Percentiles rank a stretch among this genome's conserved stretches.
These are phyloP conservation scores for Exophiala alcalophila DNA, from an alignment of 2,329 filamentous ascomycete species.

Conservation along the genomic window DNA sequence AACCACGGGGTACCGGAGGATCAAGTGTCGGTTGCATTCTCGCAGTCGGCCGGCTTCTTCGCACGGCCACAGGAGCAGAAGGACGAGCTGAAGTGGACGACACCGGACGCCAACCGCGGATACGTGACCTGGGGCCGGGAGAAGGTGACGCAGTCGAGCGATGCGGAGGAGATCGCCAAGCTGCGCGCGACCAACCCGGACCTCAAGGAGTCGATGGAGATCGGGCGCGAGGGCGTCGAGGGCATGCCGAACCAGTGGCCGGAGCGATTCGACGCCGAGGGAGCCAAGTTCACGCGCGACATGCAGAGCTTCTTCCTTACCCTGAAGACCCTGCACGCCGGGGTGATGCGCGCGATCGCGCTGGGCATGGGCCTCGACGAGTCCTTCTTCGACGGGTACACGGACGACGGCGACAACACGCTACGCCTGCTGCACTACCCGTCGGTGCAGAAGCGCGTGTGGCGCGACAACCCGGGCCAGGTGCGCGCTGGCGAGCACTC, in stretches of 20 bases:
- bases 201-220: conserved; percentile 60
- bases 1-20: conserved; percentile 68
- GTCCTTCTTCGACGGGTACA: conserved; percentile 72
- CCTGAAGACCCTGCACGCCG: conserved; percentile 70
- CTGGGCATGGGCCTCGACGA: conserved; percentile 72
- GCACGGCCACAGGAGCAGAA: conserved; percentile 61
- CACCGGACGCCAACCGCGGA: conserved; percentile 68
- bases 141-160: conserved; percentile 61
- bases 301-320: conserved; percentile 74
- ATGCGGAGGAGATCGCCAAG: conserved; percentile 57
- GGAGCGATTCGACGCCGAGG: conserved; percentile 46
- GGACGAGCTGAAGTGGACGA: conserved; percentile 66
- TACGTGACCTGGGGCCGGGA: conserved; percentile 70
- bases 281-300: conserved; percentile 61
- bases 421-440: conserved; percentile 77
- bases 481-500: conserved; percentile 74
- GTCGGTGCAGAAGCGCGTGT: conserved; percentile 62
- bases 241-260: conserved; percentile 78
- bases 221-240: conserved; percentile 58
- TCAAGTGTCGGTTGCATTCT: conserved; percentile 61
- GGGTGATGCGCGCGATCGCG: conserved; percentile 81
- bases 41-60: conserved; percentile 69
- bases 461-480: conserved; percentile 63
- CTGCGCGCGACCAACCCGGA: conserved; percentile 53
- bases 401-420: conserved; percentile 67